Percentiles rank a stretch among this genome's conserved stretches.
phyloP scores from a whole-genome alignment of 345 rosid genomes.

The Pugionium dolabratum region DNA sequence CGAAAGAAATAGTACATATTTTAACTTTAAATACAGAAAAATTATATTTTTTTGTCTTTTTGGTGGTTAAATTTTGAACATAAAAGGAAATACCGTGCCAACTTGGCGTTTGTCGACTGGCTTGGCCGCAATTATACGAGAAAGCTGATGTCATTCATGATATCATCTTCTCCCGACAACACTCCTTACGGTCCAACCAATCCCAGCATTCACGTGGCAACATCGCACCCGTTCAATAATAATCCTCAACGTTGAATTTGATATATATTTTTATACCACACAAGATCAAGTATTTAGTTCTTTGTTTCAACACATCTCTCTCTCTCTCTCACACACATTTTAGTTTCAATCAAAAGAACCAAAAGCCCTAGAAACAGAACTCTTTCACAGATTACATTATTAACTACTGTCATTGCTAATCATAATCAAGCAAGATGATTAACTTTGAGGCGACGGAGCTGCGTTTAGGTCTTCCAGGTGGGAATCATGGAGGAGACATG shows the following conservation, averaged over 20 bases:
- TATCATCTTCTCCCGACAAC: constrained; percentile 59
- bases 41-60: neutral
- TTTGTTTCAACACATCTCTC: constrained; percentile 33
- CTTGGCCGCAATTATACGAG: constrained; percentile 47
- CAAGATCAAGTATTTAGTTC: constrained; percentile 37
- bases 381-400: constrained; percentile 7
- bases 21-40: neutral
- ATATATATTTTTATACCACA: constrained; percentile 40
- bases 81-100: constrained; percentile 36
- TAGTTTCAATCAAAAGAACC: neutral
- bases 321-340: constrained; percentile 14
- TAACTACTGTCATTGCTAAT: neutral
- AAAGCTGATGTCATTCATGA: constrained; percentile 52
- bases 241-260: neutral
- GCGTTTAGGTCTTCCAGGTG: constrained; percentile 70
- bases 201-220: constrained; percentile 51
- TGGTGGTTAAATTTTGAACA: constrained; percentile 15
- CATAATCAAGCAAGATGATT: constrained; percentile 43
- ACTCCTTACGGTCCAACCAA: constrained; percentile 43
- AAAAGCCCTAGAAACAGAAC: neutral
- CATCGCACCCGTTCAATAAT: constrained; percentile 48
- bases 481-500: constrained; percentile 35
- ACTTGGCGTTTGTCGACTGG: constrained; percentile 47
- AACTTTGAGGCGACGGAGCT: constrained; percentile 91
- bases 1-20: neutral